phyloP scores from a whole-genome alignment of 495 filamentous ascomycete genomes.

The Penicillium bovifimosum region DNA sequence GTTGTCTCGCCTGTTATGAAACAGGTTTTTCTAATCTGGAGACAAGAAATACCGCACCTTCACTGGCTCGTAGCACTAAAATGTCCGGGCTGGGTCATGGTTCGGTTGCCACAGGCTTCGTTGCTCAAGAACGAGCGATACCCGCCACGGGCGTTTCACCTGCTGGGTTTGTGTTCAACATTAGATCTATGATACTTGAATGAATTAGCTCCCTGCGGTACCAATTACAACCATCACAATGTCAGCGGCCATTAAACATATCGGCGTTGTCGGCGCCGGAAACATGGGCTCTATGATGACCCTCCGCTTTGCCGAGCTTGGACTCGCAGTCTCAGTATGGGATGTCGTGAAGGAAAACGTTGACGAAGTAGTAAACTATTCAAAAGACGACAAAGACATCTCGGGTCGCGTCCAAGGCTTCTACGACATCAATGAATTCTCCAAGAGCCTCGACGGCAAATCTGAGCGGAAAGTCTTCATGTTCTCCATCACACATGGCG shows the following conservation, averaged over 20 bases:
- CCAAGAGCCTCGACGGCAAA: slow-evolving; percentile 32
- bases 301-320: slow-evolving; percentile 59
- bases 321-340: slow-evolving; percentile 54
- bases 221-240: slow-evolving; percentile 10
- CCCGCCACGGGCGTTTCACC: not conserved
- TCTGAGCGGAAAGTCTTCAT: slow-evolving; percentile 48
- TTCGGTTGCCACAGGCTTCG: slow-evolving; percentile 14
- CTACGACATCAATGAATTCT: slow-evolving; percentile 37
- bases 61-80: slow-evolving; percentile 4
- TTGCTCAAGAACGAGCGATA: slow-evolving; percentile 12
- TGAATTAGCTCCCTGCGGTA: not conserved
- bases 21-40: not conserved
- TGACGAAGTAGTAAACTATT: slow-evolving; percentile 29
- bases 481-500: slow-evolving; percentile 66
- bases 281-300: slow-evolving; percentile 63
- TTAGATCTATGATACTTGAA: not conserved
- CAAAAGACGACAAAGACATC: slow-evolving; percentile 14
- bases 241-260: slow-evolving; percentile 34
- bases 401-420: slow-evolving; percentile 34
- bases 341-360: slow-evolving; percentile 50
- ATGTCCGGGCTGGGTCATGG: slow-evolving; percentile 1
- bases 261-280: slow-evolving; percentile 61
- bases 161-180: no score
- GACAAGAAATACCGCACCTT: not conserved
- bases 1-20: not conserved